These are phyloP conservation scores for Botrytis squamosa DNA, from an alignment of 2,329 filamentous ascomycete genomes.

Conservation along the genomic window DNA sequence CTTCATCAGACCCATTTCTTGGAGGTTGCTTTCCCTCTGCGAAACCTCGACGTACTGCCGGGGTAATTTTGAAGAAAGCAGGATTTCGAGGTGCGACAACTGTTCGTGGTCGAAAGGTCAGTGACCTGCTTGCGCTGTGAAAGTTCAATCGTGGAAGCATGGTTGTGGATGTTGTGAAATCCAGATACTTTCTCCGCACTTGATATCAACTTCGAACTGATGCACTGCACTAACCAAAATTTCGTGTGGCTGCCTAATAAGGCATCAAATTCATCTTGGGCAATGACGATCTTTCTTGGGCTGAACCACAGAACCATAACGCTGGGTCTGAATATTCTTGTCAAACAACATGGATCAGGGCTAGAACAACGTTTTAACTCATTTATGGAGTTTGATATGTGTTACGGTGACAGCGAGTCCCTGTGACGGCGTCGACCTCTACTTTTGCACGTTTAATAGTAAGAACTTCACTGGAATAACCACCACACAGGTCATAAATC, in stretches of 20 bases:
- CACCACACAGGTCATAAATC: background rate
- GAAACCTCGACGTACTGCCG: constrained; percentile 33
- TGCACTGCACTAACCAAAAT: constrained; percentile 15
- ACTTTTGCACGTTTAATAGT: background rate
- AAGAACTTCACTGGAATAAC: background rate
- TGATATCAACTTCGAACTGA: constrained; percentile 2
- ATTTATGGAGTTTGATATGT: background rate
- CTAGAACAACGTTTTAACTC: background rate
- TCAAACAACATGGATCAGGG: constrained; percentile 7
- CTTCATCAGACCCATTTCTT: constrained; percentile 49
- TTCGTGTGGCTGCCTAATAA: constrained; percentile 2
- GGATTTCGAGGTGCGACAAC: constrained; percentile 37
- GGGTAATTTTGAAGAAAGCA: constrained; percentile 28
- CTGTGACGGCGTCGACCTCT: background rate
- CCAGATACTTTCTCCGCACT: constrained; percentile 11
- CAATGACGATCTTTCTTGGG: constrained; percentile 13
- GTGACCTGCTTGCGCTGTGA: constrained; percentile 45
- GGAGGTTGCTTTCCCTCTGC: constrained; percentile 34
- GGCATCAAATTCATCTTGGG: background rate
- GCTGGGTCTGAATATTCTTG: constrained; percentile 1
- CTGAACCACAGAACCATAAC: constrained; percentile 9
- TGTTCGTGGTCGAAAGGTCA: constrained; percentile 44
- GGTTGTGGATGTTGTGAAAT: constrained; percentile 26
- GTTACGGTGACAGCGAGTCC: background rate
- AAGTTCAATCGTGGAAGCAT: constrained; percentile 59